Evolutionary conservation across 2,329 filamentous ascomycete genomes (phyloP), one percentile per base, ranked within the genome.

Genomic region (Pseudocercospora fijiensis): DNA sequence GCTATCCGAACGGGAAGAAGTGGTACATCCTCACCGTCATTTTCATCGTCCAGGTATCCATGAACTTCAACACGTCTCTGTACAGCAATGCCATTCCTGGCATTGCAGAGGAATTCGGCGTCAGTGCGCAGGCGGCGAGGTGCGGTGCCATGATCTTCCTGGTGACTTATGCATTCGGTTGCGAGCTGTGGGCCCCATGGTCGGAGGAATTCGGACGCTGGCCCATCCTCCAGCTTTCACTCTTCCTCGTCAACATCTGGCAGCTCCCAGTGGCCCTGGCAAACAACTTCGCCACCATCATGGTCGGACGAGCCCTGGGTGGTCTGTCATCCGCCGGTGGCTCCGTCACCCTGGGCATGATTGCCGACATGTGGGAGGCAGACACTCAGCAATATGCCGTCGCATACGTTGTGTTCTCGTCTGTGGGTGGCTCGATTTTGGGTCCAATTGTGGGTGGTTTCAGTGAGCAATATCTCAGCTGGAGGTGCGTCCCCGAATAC

Each of bases 331-430:
- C 85, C 2, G 86, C 86, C 4, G 87, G 87, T 59, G 87, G 87
- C 5, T 87, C 85, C 4, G 86, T 89, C 55, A 89, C 87, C 0
- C 76, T 89, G 2, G 87, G 86, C 7, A 86, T 89, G 79, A 83
- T 89, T 16, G 86, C 87, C 4, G 87, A 89, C 66, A 82, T 89
- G 81, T 88, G 83, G 77, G 80, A 84, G 62, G 74, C 85, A 0
- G 84, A 86, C 58, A 79, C 83, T 6, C 86, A 88, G 66, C 84
- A 88, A 67, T 85, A 83, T 68, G 85, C 86, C 1, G 83, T 89
- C 8, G 85, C 85, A 0, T 88, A 83, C 67, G 84, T 89, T 16
- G 82, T 86, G 16, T 78, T 77, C 67, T 75, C 74, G 5, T 77
- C 75, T 7, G 75, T 77, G 9, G 74, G 73, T 51, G 76, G 76